Evolutionary conservation across 805 yeast species (phyloP), one percentile per base, ranked within the genome.

Genomic region (Hanseniaspora pseudoguilliermondii): DNA sequence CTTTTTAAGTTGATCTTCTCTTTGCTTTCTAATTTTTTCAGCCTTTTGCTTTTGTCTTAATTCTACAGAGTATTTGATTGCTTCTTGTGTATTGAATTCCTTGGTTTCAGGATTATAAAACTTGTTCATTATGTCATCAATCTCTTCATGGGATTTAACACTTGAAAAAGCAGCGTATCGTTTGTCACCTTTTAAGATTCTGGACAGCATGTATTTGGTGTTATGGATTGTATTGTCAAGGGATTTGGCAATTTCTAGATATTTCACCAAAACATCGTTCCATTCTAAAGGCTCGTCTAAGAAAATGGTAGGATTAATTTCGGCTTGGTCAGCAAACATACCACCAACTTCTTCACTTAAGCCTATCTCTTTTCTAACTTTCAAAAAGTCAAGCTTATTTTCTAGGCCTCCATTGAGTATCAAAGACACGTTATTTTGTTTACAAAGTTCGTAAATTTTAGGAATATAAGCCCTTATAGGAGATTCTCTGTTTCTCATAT

Each of bases 291-390:
- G 73, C 0, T 63, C 60, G 8, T 66, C 64, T 34, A 67, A 66
- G 66, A 93, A 93, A 40, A 86, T 82, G 0, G 95, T 75, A 8
- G 95, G 93, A 65, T 93, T 90, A 7, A 76, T 65, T 69, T 93
- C 97, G 0, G 97, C 97, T 34, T 81, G 80, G 35, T 87, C 84
- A 1, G 97, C 98, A 63, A 90, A 81, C 98, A 93, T 91, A 7
- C 87, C 90, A 4, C 97, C 95, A n/a, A 84, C 70, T 52, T 78
- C 78, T 1, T 75, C 75, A 5, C 65, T 60, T 15, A 67, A 54
- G 0, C 82, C 79, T 61, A 76, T 78, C n/a, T 69, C 65, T 10
- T 68, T 61, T 62, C 79, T 83, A 43, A 90, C 64, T 27, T 71
- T 70, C 8, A 61, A 58, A 58, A 76, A 79, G 55, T 90, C 93